Base-by-base conservation (phyloP, 331 rosid genomes). In the Prunus yedoensis region DNA sequence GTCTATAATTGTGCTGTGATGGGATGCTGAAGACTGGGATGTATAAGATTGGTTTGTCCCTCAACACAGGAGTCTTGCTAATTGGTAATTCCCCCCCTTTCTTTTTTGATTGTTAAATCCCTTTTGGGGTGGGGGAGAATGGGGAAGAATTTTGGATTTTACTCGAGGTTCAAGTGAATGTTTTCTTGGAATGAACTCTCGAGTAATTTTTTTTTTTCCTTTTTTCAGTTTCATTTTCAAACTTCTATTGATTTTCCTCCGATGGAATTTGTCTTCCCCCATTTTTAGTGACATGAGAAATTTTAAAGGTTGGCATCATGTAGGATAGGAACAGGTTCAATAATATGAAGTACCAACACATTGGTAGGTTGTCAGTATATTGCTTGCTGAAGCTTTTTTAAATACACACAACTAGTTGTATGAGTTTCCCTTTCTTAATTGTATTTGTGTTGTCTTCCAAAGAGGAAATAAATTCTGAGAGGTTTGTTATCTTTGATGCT, bases 1-100 rank as follows among this genome's bases (percentile, higher is more conserved):
- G 98, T 94, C 70, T 94, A 94, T 89, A 94, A 94, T 77, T 94
- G 97, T 74, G 98, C 96, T 62, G 98, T 94, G 80, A 94, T 94
- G 98, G 98, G 98, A 59, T 94, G 98, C 88, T 94, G 86, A 90
- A 64, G 76, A 52, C 66, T 23, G 73, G 62, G 59, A 73, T 60
- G 85, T 77, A 81, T 79, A 82, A 82, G 74, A 78, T 79, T 83
- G 83, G 77, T 78, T 80, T 79, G 73, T 81, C 85, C 73, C 45
- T 77, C 83, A 77, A 84, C 90, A 72, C 68, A 66, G 64, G 69
- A 79, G 83, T 87, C 85, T 73, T 83, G 89, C 97, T 88, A 85
- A 92, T 90, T 89, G 97, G 92, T 92, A 89, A 74, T 52, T 71
- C 80, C 58, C 74, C 41, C 79, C 84, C 73, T 68, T 76, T 57